Conservation (phyloP, 768 basidiomycete genomes). For the Mycena capillaripes region DNA sequence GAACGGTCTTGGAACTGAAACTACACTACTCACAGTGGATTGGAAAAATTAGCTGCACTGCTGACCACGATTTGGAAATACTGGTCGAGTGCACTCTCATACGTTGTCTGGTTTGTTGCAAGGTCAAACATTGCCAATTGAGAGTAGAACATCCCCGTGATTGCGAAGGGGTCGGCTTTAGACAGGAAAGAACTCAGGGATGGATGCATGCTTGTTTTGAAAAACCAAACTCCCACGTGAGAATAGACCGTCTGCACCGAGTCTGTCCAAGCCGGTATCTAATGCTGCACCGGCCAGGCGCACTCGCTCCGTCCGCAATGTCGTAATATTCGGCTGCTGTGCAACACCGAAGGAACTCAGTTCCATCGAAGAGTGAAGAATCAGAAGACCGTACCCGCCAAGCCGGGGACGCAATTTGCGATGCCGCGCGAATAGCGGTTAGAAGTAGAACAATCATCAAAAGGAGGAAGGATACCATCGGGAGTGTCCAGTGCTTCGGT, state of each 20-base stretch:
- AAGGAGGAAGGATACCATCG: no score
- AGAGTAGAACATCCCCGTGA: not conserved
- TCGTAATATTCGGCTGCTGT: slow-evolving; percentile 1
- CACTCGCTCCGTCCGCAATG: not conserved
- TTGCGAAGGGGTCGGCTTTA: not conserved
- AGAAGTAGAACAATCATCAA: not conserved
- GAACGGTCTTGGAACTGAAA: not conserved
- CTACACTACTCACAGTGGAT: not conserved
- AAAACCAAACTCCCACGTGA: not conserved
- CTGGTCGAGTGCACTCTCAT: not conserved
- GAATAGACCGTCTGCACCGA: not conserved
- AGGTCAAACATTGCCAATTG: slow-evolving; percentile 3
- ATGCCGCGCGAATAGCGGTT: not conserved
- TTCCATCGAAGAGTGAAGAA: not conserved
- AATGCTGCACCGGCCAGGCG: not conserved
- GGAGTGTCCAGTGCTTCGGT: no score
- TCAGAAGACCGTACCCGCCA: not conserved
- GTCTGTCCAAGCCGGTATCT: not conserved
- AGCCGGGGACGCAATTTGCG: not conserved
- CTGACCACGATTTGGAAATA: not conserved
- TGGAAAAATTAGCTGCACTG: not conserved
- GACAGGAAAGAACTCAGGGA: not conserved
- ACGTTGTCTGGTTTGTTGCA: not conserved
- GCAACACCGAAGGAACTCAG: not conserved
- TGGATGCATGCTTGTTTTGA: not conserved